Evolutionary conservation across 306 rosid genomes (phyloP), one percentile per base, ranked within the genome.

Genomic region (Cucumis sativus): DNA sequence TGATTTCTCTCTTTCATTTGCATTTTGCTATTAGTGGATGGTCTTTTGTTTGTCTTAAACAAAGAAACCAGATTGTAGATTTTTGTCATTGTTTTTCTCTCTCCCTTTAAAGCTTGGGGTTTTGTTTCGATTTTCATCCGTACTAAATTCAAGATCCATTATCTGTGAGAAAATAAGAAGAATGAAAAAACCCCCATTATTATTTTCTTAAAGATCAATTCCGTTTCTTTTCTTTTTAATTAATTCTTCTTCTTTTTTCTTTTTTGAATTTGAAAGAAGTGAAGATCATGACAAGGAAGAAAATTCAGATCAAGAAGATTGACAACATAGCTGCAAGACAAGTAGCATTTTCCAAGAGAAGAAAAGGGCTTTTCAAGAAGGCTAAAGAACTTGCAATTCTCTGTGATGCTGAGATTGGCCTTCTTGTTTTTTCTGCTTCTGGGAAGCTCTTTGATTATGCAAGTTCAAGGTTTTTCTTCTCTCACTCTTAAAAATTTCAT

Each of bases 251-350:
- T 28, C 3, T 28, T 28, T 28, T 28, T 28, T 28, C 30, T 28
- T 28, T 28, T 28, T 28, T 28, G 30, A 28, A 28, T 28, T 28
- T 28, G 35, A 17, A 37, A 65, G 2, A 33, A 63, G 30, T 28
- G 21, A 72, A 47, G 15, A 28, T 28, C 30, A 85, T 83, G 87
- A 80, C 84, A 17, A 56, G 83, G 35, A 69, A 59, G 77, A 85
- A 87, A 75, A 83, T 83, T 77, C 78, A 81, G 76, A 83, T 77
- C 12, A 84, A 78, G 84, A 87, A 77, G 79, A 83, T 83, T 6
- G 90, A 87, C 6, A 87, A 61, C 57, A 78, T 66, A 61, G 75
- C 86, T 3, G 85, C 86, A 8, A 84, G 86, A 61, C 88, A 87
- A 66, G 88, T 80, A 5, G 75, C 86, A 6, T 84, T 87, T 73